Conservation (phyloP, 1,284 basidiomycete genomes). For the Singerocomus rubriflavus region DNA sequence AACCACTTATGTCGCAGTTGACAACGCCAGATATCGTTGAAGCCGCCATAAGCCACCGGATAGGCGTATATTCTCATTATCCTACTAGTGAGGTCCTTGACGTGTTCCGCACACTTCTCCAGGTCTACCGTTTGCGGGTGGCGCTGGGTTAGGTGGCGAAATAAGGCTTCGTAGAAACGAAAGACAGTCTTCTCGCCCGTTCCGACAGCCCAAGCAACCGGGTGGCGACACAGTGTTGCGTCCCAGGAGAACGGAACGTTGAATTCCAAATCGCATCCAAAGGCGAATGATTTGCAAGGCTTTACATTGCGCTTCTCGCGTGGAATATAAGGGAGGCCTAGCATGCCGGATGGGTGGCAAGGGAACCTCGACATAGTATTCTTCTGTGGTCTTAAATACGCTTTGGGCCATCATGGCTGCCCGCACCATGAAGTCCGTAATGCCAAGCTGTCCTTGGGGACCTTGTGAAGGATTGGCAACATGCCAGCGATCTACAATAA, state of each 20-base stretch:
- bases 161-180: background rate
- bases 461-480: background rate
- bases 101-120: background rate
- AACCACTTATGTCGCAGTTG: background rate
- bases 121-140: background rate
- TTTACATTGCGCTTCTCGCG: no score
- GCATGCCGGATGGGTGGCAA: slow-evolving; percentile 1
- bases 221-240: background rate
- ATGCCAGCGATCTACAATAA: background rate
- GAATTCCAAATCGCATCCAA: no score
- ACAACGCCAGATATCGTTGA: slow-evolving; percentile 29
- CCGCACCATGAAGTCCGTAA: background rate
- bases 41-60: slow-evolving; percentile 25
- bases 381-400: background rate
- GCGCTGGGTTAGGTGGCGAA: background rate
- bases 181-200: background rate
- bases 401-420: background rate
- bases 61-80: slow-evolving; percentile 13
- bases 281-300: no score
- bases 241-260: fast-evolving
- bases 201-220: background rate
- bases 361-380: background rate
- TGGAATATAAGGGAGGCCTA: fast-evolving
- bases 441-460: background rate
- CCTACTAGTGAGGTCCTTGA: slow-evolving; percentile 14